A percentile compares a stretch with the other conserved stretches of the same genome.
Conservation (phyloP, 2,329 filamentous ascomycete species). For the Diaporthe nobilis region DNA sequence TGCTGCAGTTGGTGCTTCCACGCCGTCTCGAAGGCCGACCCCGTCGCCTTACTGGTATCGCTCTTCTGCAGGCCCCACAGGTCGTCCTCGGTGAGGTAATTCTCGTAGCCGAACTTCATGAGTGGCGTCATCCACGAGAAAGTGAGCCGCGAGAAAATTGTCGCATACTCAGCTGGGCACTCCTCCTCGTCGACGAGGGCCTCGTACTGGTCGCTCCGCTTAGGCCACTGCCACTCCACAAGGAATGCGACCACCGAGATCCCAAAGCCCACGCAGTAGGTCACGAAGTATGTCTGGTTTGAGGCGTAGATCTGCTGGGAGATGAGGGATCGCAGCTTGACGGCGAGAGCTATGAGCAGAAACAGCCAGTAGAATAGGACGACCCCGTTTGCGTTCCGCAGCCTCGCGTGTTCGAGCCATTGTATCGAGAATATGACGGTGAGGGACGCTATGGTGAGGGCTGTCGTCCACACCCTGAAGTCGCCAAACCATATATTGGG, state of each 20-base stretch:
- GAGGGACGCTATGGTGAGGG: constrained; percentile 79
- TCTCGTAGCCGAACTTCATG: constrained; percentile 95
- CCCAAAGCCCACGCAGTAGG: constrained; percentile 80
- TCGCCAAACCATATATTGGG: constrained; percentile 81
- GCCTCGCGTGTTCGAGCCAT: constrained; percentile 87
- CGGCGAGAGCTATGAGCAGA: constrained; percentile 80
- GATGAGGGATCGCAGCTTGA: constrained; percentile 90
- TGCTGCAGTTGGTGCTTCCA: constrained; percentile 84
- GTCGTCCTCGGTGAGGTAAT: constrained; percentile 93
- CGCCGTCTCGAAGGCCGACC: constrained; percentile 76
- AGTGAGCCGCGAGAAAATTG: constrained; percentile 92
- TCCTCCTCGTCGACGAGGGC: constrained; percentile 72
- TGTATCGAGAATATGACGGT: constrained; percentile 83
- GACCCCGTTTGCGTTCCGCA: constrained; percentile 87
- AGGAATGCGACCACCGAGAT: constrained; percentile 79
- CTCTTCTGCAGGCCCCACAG: constrained; percentile 89
- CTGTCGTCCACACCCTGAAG: constrained; percentile 87
- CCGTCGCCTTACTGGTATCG: constrained; percentile 84
- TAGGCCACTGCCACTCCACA: constrained; percentile 90
- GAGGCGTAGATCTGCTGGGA: constrained; percentile 79
- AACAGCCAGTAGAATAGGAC: constrained; percentile 95
- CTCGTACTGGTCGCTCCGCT: constrained; percentile 75
- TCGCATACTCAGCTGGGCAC: constrained; percentile 88
- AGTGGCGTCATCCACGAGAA: constrained; percentile 99
- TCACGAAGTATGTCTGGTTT: constrained; percentile 81